Base-by-base conservation (phyloP, 257 asterid species). In the Scutellaria baicalensis region DNA sequence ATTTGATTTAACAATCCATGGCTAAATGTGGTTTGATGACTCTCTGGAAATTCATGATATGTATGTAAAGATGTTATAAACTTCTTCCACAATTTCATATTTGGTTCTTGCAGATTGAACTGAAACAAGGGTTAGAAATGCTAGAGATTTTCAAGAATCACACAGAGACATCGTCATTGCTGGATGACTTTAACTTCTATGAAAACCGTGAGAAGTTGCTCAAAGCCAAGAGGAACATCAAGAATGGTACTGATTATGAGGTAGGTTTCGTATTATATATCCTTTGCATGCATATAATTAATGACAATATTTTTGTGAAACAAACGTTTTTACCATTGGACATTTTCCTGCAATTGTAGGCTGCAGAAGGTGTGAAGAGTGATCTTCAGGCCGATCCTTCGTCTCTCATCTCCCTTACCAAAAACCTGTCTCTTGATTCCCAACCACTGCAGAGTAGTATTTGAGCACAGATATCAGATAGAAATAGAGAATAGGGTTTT, bases 81-180 rank as follows among this genome's bases (percentile, higher is more conserved):
- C 36, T 11, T 23, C 42, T 21, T 58, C 13, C 6, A 33, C 18
- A 35, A 33, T 2, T 8, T 14, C 16, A 6, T n/a, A 8, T 14
- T 20, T 71, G 70, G 49, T 61, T 63, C 43, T 65, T 17, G 20
- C 83, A 91, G 97, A 80, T 91, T 69, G 87, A 81, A 23, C 68
- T 87, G 75, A 81, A 84, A 71, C 89, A 87, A 72, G 97, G 97
- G 23, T 39, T 85, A 42, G 96, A 89, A 80, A 91, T 91, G 88
- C 88, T 91, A 1, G 70, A 61, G 77, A 91, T 91, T 39, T 89
- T 89, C 87, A 87, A 84, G 80, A 83, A 70, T 70, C 79, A 82
- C 80, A 70, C 89, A 0, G 87, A 75, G 11, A 89, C 78, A 69
- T 73, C 95, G 1, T 83, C 89, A 9, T 68, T 91, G 13, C 73